Base-by-base conservation (phyloP, 2,329 filamentous ascomycete species). In the Pseudogymnoascus pannorum region DNA sequence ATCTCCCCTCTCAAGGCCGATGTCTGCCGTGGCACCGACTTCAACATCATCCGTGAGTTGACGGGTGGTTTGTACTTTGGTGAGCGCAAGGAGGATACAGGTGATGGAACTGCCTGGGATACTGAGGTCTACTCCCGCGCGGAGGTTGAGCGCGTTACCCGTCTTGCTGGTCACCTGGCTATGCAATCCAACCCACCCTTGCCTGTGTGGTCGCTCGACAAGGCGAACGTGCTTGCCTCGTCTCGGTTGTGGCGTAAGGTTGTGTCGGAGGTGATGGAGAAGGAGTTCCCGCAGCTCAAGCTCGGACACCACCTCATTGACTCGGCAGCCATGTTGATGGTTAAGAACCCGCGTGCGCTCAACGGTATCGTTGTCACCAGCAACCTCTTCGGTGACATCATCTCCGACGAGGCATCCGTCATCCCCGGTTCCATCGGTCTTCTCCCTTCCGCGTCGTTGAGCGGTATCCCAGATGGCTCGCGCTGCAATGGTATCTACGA, bases 21-120 rank as follows among this genome's bases (percentile, higher is more conserved):
- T 2, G 83, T 97, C 65, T 95, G 90, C 81, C 83, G 86, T 65
- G 92, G 90, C 70, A 92, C 90, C 69, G 89, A 97, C 81, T 91
- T 97, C 77, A 90, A 89, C 77, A 88, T 97, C 72, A 87, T 97
- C 65, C 90, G 93, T 57, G 93, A 97, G 77, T 77, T 97, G 59
- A 97, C 92, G 0, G 89, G 91, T 18, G 92, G 93, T 54, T 92
- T 97, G 75, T 97, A 97, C 81, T 97, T 97, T 75, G 92, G 93
- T 58, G 91, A 95, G 57, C 84, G 92, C 62, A 88, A 86, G 68
- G 92, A 96, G 75, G 86, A 81, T 71, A 87, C 89, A 59, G 90
- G 88, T 62, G 85, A 85, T 65, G 90, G 86, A 64, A 80, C 79
- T 64, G 92, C 93, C 1, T 80, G 86, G 76, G 93, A 97, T 77